Evolutionary conservation across 345 rosid genomes (phyloP), one percentile per base, ranked within the genome.

Genomic region (rapeseed (Brassica napus)): DNA sequence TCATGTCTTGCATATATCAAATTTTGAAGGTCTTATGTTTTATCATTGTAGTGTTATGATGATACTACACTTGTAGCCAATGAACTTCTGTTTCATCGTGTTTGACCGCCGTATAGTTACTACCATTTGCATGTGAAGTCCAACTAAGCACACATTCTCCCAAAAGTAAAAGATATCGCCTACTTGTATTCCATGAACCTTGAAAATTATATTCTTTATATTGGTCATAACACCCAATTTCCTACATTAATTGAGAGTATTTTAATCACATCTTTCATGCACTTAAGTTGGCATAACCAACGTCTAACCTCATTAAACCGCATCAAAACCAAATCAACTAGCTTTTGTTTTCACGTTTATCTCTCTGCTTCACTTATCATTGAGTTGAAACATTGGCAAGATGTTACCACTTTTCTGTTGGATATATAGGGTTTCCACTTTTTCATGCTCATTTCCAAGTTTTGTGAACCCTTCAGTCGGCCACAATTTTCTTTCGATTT

Each of bases 1-100:
- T 93, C 94, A 8, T 86, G 88, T 12, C 95, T 91, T 52, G 86
- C 82, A 57, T 89, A 90, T 44, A 90, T 69, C 78, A 92, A 74
- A 8, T 79, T 84, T 42, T 90, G 79, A 30, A 42, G 63, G 6
- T 86, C 90, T 4, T 86, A 82, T 1, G 52, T 85, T 77, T 85
- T 75, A 77, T 88, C 88, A 12, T 85, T 89, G 57, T 88, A 90
- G 11, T 72, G 84, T 34, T 89, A 89, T 1, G 92, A 85, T 5
- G 92, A 81, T 60, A 92, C 91, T 68, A 89, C 87, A 78, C 92
- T 86, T 5, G 82, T 79, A 2, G 88, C 92, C 5, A 87, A 59
- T 78, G 54, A 4, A 10, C 52, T 26, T 65, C 75, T 42, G 76
- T 84, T 35, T 21, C 39, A 16, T 77, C 84, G 15, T 47, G 70